These are phyloP conservation scores for Pyricularia grisea DNA, from an alignment of 2,329 filamentous ascomycete species.

Conservation along the genomic window DNA sequence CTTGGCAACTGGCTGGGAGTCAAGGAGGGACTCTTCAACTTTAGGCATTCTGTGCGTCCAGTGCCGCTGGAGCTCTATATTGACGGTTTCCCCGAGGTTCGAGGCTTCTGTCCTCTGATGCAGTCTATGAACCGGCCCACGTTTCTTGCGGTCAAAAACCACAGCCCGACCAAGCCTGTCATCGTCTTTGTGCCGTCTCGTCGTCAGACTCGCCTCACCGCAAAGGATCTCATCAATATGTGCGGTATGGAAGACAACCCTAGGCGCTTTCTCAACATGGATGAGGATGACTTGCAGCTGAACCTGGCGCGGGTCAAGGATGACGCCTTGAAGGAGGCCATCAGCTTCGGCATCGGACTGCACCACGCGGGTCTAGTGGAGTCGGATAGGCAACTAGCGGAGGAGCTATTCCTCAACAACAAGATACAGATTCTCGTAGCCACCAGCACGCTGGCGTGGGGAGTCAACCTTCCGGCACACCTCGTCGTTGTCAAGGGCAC, in stretches of 20 bases:
- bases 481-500: constrained; percentile 97
- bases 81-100: constrained; percentile 89
- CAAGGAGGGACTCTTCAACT: constrained; percentile 93
- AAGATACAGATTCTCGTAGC: constrained; percentile 96
- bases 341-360: constrained; percentile 92
- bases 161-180: constrained; percentile 92
- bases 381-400: constrained; percentile 80
- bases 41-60: constrained; percentile 90
- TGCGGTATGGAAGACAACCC: constrained; percentile 99
- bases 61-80: constrained; percentile 96
- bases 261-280: constrained; percentile 84
- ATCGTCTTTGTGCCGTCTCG: constrained; percentile 97
- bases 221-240: constrained; percentile 92
- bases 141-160: constrained; percentile 90
- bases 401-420: constrained; percentile 93
- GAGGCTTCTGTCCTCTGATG: constrained; percentile 96
- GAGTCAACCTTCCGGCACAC: constrained; percentile 94
- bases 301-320: constrained; percentile 90
- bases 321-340: constrained; percentile 81
- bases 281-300: constrained; percentile 82
- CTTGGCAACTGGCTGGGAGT: constrained; percentile 95
- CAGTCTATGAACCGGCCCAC: constrained; percentile 98
- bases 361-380: constrained; percentile 97
- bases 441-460: constrained; percentile 94
- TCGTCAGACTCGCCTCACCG: constrained; percentile 87